Percentiles rank a stretch among this genome's conserved stretches.
phyloP scores from a whole-genome alignment of 176 grass and related monocot species.

The Poa pratensis region DNA sequence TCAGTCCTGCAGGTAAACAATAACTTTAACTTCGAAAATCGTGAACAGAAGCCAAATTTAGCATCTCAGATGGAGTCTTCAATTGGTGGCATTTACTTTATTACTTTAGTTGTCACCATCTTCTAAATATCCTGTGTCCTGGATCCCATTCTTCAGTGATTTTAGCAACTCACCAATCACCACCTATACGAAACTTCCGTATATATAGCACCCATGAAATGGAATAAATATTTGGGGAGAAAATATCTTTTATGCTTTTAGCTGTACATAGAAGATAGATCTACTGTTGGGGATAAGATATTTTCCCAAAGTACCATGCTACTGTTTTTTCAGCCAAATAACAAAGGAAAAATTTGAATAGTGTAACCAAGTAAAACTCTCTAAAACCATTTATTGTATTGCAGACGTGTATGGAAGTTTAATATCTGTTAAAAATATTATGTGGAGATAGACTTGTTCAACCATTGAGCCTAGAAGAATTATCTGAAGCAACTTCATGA shows the following conservation, averaged over 20 bases:
- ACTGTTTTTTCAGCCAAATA: conserved; percentile 15
- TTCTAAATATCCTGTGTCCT: conserved; percentile 30
- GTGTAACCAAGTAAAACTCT: neutral
- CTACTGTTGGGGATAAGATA: conserved; percentile 14
- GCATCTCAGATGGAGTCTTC: conserved; percentile 6
- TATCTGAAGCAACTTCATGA: conserved; percentile 1
- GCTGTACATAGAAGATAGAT: conserved; percentile 20
- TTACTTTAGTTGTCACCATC: conserved; percentile 54
- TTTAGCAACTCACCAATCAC: conserved; percentile 40
- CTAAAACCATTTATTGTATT: conserved; percentile 1
- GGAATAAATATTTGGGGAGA: conserved; percentile 47
- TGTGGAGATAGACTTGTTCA: neutral
- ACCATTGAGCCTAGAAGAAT: neutral
- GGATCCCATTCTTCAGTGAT: conserved; percentile 28
- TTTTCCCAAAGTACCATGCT: conserved; percentile 23
- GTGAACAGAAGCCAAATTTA: neutral
- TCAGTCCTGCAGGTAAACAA: neutral
- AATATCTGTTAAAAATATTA: neutral
- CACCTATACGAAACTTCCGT: conserved; percentile 21
- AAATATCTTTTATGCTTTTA: conserved; percentile 23
- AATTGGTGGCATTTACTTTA: conserved; percentile 4
- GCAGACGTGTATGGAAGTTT: no score
- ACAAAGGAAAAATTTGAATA: no score
- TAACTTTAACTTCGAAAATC: neutral
- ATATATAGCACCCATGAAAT: conserved; percentile 30